These are phyloP conservation scores for Puccinia brachypodii DNA, from an alignment of 1,284 basidiomycete genomes.

Conservation along the genomic window DNA sequence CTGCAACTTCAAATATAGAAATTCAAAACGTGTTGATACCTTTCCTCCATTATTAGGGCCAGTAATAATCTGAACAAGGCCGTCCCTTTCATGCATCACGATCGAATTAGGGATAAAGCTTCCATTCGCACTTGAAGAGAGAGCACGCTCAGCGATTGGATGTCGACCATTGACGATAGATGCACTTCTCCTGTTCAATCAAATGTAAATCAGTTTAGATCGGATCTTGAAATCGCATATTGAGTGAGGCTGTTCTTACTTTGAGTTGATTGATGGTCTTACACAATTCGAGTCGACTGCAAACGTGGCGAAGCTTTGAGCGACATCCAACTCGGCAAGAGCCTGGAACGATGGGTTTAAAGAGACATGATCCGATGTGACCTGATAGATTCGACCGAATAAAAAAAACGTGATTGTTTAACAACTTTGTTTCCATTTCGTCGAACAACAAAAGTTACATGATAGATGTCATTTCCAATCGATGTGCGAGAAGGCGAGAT, in stretches of 20 bases:
- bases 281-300: conserved; percentile 35
- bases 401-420: conserved; percentile 3
- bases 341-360: conserved; percentile 28
- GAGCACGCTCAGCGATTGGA: conserved; percentile 39
- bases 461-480: neutral
- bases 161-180: conserved; percentile 31
- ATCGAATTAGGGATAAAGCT: conserved; percentile 39
- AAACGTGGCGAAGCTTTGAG: conserved; percentile 34
- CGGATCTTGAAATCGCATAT: neutral
- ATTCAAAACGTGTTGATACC: conserved; percentile 1
- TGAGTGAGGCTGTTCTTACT: neutral
- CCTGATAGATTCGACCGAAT: conserved; percentile 15
- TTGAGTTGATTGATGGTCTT: conserved; percentile 20
- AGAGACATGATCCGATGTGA: neutral
- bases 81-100: conserved; percentile 32
- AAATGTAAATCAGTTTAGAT: neutral
- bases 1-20: neutral
- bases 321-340: conserved; percentile 31
- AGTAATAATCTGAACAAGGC: conserved; percentile 41
- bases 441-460: neutral
- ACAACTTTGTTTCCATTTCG: neutral
- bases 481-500: neutral
- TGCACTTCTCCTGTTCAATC: conserved; percentile 17
- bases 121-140: conserved; percentile 23
- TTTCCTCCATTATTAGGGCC: conserved; percentile 47